Conservation (phyloP, 2,329 filamentous ascomycete species). For the Lecanoromycetidae sp. region DNA sequence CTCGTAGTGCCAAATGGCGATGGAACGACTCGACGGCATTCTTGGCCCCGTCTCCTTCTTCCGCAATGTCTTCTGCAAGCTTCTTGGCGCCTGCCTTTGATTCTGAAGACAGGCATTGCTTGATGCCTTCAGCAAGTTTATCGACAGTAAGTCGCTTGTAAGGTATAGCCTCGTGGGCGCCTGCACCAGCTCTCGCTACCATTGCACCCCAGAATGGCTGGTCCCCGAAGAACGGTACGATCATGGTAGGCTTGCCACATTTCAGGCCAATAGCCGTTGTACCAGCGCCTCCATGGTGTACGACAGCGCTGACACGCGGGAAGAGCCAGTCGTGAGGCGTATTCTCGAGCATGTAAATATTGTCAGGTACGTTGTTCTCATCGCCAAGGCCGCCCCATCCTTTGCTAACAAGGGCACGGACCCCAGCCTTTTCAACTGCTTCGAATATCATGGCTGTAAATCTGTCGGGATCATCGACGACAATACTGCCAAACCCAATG, state of each 20-base stretch:
- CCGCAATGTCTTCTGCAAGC: constrained; percentile 27
- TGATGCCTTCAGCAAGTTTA: constrained; percentile 29
- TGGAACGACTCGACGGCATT: constrained; percentile 34
- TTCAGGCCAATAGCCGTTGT: constrained; percentile 28
- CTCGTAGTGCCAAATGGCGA: constrained; percentile 25
- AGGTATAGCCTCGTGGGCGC: constrained; percentile 28
- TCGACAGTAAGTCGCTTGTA: constrained; percentile 27
- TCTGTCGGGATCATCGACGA: constrained; percentile 26
- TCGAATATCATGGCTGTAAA: constrained; percentile 28
- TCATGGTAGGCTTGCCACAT: constrained; percentile 28
- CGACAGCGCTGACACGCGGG: constrained; percentile 26
- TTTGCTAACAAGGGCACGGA: constrained; percentile 28
- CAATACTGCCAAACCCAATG: constrained; percentile 28
- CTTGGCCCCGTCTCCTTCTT: constrained; percentile 29
- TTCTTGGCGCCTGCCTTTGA: constrained; percentile 24
- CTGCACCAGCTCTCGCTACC: constrained; percentile 32
- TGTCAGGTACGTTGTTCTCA: constrained; percentile 23
- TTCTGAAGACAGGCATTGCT: constrained; percentile 25
- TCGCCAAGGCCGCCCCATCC: constrained; percentile 29
- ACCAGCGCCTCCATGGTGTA: constrained; percentile 29
- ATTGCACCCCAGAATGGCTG: constrained; percentile 38
- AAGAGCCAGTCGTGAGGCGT: constrained; percentile 32
- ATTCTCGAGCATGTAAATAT: constrained; percentile 26
- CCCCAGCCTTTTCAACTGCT: constrained; percentile 24
- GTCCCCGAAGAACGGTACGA: constrained; percentile 34